A percentile compares a stretch with the other conserved stretches of the same genome.
Conservation (phyloP, 1,284 basidiomycete genomes). For the Grifola frondosa region DNA sequence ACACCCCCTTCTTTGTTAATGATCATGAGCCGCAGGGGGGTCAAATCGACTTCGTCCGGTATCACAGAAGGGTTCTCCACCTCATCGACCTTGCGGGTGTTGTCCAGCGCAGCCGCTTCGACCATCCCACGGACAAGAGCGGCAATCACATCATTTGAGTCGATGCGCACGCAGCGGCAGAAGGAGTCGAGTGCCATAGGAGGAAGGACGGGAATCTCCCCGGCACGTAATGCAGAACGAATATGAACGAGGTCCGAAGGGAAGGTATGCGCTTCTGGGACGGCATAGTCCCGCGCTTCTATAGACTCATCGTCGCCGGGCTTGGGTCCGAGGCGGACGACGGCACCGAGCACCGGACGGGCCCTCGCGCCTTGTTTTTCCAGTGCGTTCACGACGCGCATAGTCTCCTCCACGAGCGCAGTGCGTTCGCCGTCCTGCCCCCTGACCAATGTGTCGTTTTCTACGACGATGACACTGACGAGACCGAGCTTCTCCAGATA, state of each 20-base stretch:
- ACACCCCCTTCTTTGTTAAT: slow-evolving; percentile 98
- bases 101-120: slow-evolving; percentile 51
- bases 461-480: slow-evolving; percentile 92
- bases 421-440: slow-evolving; percentile 68
- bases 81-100: slow-evolving; percentile 18
- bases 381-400: slow-evolving; percentile 82
- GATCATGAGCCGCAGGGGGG: slow-evolving; percentile 93
- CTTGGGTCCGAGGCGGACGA: slow-evolving; percentile 81
- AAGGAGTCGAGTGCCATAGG: slow-evolving; percentile 92
- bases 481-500: slow-evolving; percentile 95
- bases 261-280: slow-evolving; percentile 74
- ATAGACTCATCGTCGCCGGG: slow-evolving; percentile 47
- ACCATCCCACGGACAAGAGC: slow-evolving; percentile 90
- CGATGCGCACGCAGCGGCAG: slow-evolving; percentile 82
- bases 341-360: slow-evolving; percentile 84
- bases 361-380: slow-evolving; percentile 85
- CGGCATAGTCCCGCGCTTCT: slow-evolving; percentile 33
- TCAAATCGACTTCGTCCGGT: slow-evolving; percentile 62
- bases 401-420: slow-evolving; percentile 68
- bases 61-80: slow-evolving; percentile 26
- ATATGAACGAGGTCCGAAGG: slow-evolving; percentile 81
- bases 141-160: slow-evolving; percentile 89
- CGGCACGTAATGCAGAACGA: slow-evolving; percentile 83
- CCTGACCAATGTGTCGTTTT: slow-evolving; percentile 76
- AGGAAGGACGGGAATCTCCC: slow-evolving; percentile 96